phyloP scores from a whole-genome alignment of 176 grass and related monocot species.

The Zizania latifolia region DNA sequence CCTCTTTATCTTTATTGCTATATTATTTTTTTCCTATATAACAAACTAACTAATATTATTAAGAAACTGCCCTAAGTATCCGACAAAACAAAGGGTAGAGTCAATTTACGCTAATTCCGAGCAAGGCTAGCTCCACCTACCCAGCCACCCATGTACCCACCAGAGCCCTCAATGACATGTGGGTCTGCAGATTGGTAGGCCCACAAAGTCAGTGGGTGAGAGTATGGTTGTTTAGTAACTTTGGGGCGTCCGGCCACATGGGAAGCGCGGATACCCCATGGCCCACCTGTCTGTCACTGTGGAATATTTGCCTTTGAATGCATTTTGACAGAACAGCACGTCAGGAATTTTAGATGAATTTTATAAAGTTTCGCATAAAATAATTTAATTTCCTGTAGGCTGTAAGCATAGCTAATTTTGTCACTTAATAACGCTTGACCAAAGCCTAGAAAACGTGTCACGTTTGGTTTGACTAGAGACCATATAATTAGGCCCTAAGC shows the following conservation, averaged over 20 bases:
- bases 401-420: neutral
- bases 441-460: neutral
- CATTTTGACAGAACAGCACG: neutral
- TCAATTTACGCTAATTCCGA: conserved; percentile 36
- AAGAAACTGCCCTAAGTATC: too few relatives aligned
- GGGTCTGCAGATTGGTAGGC: accelerated
- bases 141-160: accelerated
- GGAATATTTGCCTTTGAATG: neutral
- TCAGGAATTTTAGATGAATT: neutral
- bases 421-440: neutral
- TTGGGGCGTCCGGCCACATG: conserved; percentile 5
- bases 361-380: neutral
- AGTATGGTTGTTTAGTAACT: accelerated
- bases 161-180: neutral
- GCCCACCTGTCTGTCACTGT: neutral
- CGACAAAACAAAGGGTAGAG: neutral
- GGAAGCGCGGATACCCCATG: neutral
- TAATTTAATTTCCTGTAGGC: neutral
- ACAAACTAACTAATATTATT: too few relatives aligned
- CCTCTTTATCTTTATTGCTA: too few relatives aligned
- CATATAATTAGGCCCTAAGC: too few relatives aligned
- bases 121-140: neutral
- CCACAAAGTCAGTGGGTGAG: accelerated
- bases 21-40: too few relatives aligned
- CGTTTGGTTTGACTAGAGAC: neutral